Conservation (phyloP, 2,329 filamentous ascomycete genomes). For the Colletotrichum falcatum region DNA sequence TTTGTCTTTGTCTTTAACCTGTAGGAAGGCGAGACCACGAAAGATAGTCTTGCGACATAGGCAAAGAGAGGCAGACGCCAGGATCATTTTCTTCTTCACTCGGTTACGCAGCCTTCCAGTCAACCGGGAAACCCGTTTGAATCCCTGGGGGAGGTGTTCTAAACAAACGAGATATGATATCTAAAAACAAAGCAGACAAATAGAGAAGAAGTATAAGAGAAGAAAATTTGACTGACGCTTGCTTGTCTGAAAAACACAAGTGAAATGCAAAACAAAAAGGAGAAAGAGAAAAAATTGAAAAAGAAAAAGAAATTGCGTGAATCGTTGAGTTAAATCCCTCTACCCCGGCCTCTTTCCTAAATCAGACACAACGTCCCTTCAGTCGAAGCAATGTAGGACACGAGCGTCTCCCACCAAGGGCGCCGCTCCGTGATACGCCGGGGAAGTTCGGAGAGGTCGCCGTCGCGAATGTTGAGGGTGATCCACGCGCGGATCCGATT, state of each 20-base stretch:
- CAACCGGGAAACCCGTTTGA: background rate
- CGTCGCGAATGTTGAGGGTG: constrained; percentile 43
- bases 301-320: background rate
- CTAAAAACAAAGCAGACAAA: background rate
- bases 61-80: background rate
- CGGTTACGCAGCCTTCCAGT: background rate
- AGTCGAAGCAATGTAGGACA: constrained; percentile 49
- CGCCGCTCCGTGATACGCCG: constrained; percentile 47
- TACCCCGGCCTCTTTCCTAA: constrained; percentile 41
- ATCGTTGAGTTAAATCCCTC: background rate
- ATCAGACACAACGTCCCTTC: constrained; percentile 54
- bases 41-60: background rate
- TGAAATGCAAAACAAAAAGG: background rate
- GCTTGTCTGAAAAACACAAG: too few species aligned
- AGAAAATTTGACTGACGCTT: too few species aligned
- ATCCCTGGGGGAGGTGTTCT: too few species aligned
- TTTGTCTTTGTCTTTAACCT: too few species aligned
- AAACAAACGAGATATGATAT: background rate
- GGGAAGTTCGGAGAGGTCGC: constrained; percentile 39
- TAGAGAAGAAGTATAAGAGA: too few species aligned
- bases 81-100: background rate
- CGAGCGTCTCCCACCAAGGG: constrained; percentile 57
- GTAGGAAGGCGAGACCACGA: background rate
- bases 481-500: constrained; percentile 53
- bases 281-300: background rate